Conservation (phyloP, 495 filamentous ascomycete species). For the Saxophila tyrrhenica region DNA sequence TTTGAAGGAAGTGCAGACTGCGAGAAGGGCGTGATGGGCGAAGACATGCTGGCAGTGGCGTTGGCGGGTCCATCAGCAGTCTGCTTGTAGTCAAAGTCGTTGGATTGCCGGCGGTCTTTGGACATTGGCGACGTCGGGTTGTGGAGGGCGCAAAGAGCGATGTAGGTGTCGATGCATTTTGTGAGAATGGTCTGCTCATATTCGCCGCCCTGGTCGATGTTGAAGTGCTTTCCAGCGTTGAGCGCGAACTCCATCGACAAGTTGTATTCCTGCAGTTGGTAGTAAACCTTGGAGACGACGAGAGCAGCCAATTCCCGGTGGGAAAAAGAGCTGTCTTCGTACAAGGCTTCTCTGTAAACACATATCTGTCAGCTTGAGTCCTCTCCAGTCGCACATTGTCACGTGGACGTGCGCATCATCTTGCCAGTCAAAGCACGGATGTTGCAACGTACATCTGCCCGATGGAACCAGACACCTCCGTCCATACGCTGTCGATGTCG, state of each 20-base stretch:
- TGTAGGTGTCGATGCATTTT: conserved; percentile 97
- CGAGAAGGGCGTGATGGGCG: conserved; percentile 86
- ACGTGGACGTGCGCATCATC: not conserved
- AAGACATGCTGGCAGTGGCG: conserved; percentile 60
- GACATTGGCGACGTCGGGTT: conserved; percentile 37
- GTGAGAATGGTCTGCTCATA: conserved; percentile 94
- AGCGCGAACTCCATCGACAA: conserved; percentile 98
- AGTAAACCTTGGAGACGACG: conserved; percentile 95
- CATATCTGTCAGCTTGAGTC: not conserved
- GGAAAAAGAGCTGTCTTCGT: conserved; percentile 90
- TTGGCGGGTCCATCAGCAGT: conserved; percentile 49
- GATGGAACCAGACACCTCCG: conserved; percentile 83
- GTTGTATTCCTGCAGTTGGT: conserved; percentile 95
- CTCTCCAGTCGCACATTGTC: not conserved
- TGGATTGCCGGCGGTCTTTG: conserved; percentile 43
- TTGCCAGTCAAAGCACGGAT: not conserved
- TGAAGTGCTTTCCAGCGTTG: conserved; percentile 88
- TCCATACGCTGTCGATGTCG: conserved; percentile 92
- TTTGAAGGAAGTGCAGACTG: conserved; percentile 83
- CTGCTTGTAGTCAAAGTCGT: conserved; percentile 60
- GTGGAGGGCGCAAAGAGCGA: conserved; percentile 65
- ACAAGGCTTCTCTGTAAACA: conserved; percentile 72
- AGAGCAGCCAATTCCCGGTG: conserved; percentile 90
- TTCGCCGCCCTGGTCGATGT: conserved; percentile 81
- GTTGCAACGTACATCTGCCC: conserved; percentile 70